Evolutionary conservation across 192 early-diverging fungal species (phyloP), one percentile per base, ranked within the genome.

Genomic region (Podochytrium sp.): DNA sequence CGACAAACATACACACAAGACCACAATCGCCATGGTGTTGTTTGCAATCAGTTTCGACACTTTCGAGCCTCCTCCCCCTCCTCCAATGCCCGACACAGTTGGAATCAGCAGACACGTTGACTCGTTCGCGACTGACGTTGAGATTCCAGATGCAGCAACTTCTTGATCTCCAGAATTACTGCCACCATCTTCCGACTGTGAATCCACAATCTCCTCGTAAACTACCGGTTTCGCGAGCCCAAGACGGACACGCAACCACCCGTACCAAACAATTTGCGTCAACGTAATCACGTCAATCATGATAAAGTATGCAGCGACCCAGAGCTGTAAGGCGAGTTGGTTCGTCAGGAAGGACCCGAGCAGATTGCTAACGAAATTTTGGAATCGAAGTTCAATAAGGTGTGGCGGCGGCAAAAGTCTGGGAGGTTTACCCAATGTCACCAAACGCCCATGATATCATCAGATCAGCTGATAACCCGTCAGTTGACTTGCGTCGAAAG

Each of bases 341-440:
- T 80, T 71, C n/a, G 85, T 84, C 39, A 85, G 64, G 38, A 84
- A 32, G 20, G 85, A 73, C 33, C 83, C 85, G 10, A 77, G 12
- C n/a, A 77, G 71, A 37, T 81, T 81, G 14, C 68, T 63, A 18
- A 71, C 7, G n/a, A n/a, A n/a, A n/a, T n/a, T n/a, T n/a, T n/a
- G n/a, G n/a, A n/a, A n/a, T n/a, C n/a, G n/a, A n/a, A n/a, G n/a
- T n/a, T n/a, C n/a, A n/a, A n/a, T n/a, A n/a, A n/a, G n/a, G n/a
- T n/a, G n/a, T n/a, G n/a, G n/a, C n/a, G n/a, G n/a, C n/a, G n/a
- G n/a, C n/a, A n/a, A n/a, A 71, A 67, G 3, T 33, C 27, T 65
- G 3, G 35, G 32, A 29, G 10, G 10, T 35, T 35, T 39, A 63
- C 61, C 77, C 63, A 53, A 79, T 77, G 65, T 79, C 78, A 3